A percentile compares a stretch with the other conserved stretches of the same genome.
Conservation (phyloP, 2,329 filamentous ascomycete genomes). For the Calonectria pauciramosa region DNA sequence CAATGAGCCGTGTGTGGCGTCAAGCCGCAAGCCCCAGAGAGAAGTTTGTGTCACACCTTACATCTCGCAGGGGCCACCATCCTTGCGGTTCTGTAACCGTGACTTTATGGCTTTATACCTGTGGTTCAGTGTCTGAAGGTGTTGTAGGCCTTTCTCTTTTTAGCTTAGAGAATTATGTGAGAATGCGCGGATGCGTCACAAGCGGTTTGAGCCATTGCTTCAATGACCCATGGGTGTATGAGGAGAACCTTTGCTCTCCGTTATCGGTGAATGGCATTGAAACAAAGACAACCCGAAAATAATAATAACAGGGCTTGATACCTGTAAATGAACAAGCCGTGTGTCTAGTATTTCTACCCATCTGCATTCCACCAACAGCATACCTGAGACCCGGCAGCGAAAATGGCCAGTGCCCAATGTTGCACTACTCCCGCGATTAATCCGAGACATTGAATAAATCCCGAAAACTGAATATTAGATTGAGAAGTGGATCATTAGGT, state of each 20-base stretch:
- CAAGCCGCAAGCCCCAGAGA: not conserved
- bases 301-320: not conserved
- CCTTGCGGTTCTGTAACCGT: not conserved
- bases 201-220: no score
- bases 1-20: not conserved
- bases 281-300: not conserved
- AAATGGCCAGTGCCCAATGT: not conserved
- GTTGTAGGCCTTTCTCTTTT: not conserved
- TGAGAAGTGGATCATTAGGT: not conserved
- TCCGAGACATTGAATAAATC: not conserved
- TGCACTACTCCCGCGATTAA: not conserved
- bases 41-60: not conserved
- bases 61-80: not conserved
- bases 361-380: not conserved
- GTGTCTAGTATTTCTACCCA: not conserved
- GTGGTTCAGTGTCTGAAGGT: no score
- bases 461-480: no score
- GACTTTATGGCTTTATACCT: not conserved
- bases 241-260: not conserved
- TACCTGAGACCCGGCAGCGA: not conserved
- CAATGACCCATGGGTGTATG: no score
- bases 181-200: not conserved
- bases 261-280: not conserved
- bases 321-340: not conserved
- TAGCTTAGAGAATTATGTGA: not conserved